Percentiles rank a stretch among this genome's conserved stretches.
Evolutionary conservation across 495 filamentous ascomycete genomes (phyloP).

Genomic region (Penicillium ucsense): DNA sequence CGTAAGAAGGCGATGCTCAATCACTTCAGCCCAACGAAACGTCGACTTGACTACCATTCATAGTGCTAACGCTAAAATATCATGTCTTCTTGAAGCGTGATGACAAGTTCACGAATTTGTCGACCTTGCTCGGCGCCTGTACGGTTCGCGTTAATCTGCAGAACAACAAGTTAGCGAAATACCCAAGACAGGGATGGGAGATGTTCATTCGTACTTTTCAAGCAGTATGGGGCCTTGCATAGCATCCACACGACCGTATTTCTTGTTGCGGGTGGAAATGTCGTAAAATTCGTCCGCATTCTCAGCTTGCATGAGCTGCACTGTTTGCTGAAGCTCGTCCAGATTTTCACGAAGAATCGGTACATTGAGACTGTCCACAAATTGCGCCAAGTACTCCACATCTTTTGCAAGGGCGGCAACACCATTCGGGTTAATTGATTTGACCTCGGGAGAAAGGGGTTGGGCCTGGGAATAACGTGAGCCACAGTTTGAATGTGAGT

Average conservation of each 20-base stretch:
- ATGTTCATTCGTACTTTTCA: conserved; percentile 59
- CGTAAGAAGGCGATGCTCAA: neutral
- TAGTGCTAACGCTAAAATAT: neutral
- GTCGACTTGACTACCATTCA: neutral
- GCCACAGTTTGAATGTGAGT: neutral
- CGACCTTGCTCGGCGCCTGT: conserved; percentile 45
- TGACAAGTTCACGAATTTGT: conserved; percentile 58
- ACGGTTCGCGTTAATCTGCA: conserved; percentile 53
- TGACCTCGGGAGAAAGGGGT: conserved; percentile 69
- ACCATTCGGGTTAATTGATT: conserved; percentile 77
- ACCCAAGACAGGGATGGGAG: neutral
- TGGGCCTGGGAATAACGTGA: conserved; percentile 46
- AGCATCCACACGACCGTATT: conserved; percentile 87
- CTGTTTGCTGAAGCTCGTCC: conserved; percentile 88
- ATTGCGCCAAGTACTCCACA: conserved; percentile 69
- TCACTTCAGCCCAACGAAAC: neutral
- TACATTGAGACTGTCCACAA: conserved; percentile 74
- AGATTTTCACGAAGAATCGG: conserved; percentile 75
- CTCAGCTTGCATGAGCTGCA: conserved; percentile 74
- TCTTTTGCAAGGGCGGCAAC: conserved; percentile 72
- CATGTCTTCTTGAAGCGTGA: conserved; percentile 59
- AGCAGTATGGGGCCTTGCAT: conserved; percentile 75
- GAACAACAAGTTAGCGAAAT: conserved; percentile 27
- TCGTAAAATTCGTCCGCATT: conserved; percentile 95
- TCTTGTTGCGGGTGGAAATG: conserved; percentile 71